Evolutionary conservation across 352 stramenopile species (phyloP), one percentile per base, ranked within the genome.

Genomic region (Pythium brassicae): DNA sequence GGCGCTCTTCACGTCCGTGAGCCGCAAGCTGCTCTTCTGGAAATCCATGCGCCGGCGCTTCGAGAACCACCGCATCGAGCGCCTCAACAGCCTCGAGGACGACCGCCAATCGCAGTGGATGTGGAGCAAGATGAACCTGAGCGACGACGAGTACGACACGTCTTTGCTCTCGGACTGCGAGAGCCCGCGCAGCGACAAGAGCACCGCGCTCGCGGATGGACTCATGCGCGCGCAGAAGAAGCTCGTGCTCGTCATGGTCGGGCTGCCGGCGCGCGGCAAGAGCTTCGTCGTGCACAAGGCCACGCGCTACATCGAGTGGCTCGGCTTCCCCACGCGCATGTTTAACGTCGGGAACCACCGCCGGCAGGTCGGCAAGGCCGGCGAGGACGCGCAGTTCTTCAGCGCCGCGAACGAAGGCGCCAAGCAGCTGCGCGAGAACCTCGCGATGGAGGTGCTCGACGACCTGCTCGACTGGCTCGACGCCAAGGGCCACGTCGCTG

Each of bases 291-390:
- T 95, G 61, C 84, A 96, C 53, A 98, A 98, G 66, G 74, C 97
- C 7, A 76, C 89, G 55, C 84, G 85, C 45, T 98, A 98, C 69
- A 83, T 97, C n/a, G 83, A 90, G 59, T 98, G 93, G 93, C 66
- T 94, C 25, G 92, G 93, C 9, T 87, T 82, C 35, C 75, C 86
- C 34, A 97, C 87, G 50, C 87, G 87, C 61, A 95, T 98, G 49
- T 98, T 98, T 63, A 98, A 98, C 60, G 95, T 98, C 11, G 95
- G 95, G 58, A 92, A 97, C 54, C 88, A 97, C 66, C 87, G 95
- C 7, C 87, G 95, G 20, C 71, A 90, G 67, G 59, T 86, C 23
- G 78, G 78, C 58, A 83, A 83, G 44, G 74, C 72, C 20, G 82
- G 85, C 40, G 69, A 89, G 67, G 71, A 86, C 67, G 69, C 79